Percentiles rank a stretch among this genome's conserved stretches.
These are phyloP conservation scores for Hyaloscypha hepaticicola DNA, from an alignment of 495 filamentous ascomycete species.

Conservation along the genomic window DNA sequence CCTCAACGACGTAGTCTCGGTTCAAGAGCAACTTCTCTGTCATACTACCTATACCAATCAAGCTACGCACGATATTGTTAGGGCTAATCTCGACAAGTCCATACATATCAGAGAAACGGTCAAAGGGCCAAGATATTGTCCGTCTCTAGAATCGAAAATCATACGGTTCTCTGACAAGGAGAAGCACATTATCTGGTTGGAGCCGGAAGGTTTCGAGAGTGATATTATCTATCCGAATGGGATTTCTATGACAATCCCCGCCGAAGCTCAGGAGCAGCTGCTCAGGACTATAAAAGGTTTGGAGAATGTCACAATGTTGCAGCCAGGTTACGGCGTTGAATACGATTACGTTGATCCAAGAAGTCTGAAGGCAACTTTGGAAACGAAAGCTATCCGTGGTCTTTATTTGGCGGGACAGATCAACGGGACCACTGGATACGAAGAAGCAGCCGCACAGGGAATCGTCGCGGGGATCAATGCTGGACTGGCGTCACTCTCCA, in stretches of 20 bases:
- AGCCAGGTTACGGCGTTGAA: slow-evolving; percentile 95
- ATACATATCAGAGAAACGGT: slow-evolving; percentile 96
- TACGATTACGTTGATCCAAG: slow-evolving; percentile 98
- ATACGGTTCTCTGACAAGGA: slow-evolving; percentile 78
- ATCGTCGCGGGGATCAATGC: slow-evolving; percentile 93
- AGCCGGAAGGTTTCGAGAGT: slow-evolving; percentile 92
- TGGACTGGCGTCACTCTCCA: slow-evolving; percentile 69
- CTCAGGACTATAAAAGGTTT: slow-evolving; percentile 82
- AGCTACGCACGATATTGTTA: slow-evolving; percentile 78
- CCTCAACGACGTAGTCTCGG: slow-evolving; percentile 72
- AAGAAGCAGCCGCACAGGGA: slow-evolving; percentile 94
- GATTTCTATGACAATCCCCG: slow-evolving; percentile 93
- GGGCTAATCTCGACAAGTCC: slow-evolving; percentile 83
- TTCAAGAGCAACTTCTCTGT: slow-evolving; percentile 78
- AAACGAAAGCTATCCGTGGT: slow-evolving; percentile 88
- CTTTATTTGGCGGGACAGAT: slow-evolving; percentile 96
- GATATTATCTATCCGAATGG: slow-evolving; percentile 95
- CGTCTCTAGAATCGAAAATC: slow-evolving; percentile 91
- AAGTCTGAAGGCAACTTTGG: slow-evolving; percentile 78
- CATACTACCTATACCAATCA: slow-evolving; percentile 83
- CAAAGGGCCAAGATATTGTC: slow-evolving; percentile 91
- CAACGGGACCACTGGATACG: slow-evolving; percentile 97
- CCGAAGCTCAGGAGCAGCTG: slow-evolving; percentile 77
- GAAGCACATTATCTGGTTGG: slow-evolving; percentile 90
- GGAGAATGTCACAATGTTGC: slow-evolving; percentile 89